These are phyloP conservation scores for Aphanomyces invadans DNA, from an alignment of 352 stramenopile species.

Conservation along the genomic window DNA sequence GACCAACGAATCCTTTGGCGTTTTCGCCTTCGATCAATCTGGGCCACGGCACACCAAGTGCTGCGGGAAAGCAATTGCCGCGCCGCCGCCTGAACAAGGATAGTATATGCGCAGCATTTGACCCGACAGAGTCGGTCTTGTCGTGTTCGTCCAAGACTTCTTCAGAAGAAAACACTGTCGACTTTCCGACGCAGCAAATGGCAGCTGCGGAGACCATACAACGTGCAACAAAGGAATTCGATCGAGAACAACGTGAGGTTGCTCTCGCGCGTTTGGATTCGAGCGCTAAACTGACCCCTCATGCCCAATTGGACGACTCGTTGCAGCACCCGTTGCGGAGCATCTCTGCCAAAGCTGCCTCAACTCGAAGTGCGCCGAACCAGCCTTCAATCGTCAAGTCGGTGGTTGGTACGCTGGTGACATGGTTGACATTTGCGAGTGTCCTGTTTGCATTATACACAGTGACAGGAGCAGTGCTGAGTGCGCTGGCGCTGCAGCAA, in stretches of 20 bases:
- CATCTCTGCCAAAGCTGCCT: too few relatives aligned
- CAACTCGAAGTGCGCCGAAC: too few relatives aligned
- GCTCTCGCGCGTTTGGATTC: too few relatives aligned
- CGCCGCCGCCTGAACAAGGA: not conserved
- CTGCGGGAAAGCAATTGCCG: not conserved
- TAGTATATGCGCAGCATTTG: too few relatives aligned
- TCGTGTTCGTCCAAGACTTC: not conserved
- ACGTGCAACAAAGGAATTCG: too few relatives aligned
- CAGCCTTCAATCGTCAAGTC: not conserved
- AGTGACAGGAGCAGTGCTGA: conserved; percentile 1
- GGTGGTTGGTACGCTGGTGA: not conserved
- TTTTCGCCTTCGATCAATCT: not conserved
- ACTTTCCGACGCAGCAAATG: too few relatives aligned
- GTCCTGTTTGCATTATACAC: conserved; percentile 11
- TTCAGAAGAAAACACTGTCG: not conserved
- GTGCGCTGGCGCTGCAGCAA: not conserved
- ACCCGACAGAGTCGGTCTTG: not conserved
- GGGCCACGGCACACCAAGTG: not conserved
- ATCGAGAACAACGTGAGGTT: too few relatives aligned
- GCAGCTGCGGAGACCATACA: too few relatives aligned
- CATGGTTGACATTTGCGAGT: not conserved
- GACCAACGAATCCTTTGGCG: not conserved
- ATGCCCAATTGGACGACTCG: too few relatives aligned
- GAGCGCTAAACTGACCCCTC: too few relatives aligned
- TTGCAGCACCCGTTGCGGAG: too few relatives aligned